Conservation (phyloP, 768 basidiomycete species). For the Candolleomyces aberdarensis region DNA sequence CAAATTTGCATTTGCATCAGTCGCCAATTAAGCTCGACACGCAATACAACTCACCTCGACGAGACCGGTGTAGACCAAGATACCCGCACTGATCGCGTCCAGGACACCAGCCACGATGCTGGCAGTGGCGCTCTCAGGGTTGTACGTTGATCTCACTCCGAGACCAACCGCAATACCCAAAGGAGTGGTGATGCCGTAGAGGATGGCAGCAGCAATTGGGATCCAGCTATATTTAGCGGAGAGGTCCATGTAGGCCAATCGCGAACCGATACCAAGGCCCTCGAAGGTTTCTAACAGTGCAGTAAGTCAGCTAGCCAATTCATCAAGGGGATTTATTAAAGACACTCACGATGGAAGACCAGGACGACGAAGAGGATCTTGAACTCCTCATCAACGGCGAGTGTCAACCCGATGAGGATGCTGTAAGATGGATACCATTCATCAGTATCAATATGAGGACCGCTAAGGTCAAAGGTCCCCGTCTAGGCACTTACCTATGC, state of each 20-base stretch:
- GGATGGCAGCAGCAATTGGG: slow-evolving; percentile 54
- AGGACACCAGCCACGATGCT: slow-evolving; percentile 82
- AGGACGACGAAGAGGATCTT: slow-evolving; percentile 86
- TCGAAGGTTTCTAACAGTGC: slow-evolving; percentile 77
- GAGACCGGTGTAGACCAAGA: slow-evolving; percentile 83
- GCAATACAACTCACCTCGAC: slow-evolving; percentile 58
- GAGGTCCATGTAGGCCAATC: slow-evolving; percentile 74
- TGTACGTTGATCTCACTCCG: slow-evolving; percentile 74
- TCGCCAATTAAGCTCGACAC: not conserved
- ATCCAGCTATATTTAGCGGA: slow-evolving; percentile 52
- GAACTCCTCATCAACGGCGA: slow-evolving; percentile 84
- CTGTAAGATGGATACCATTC: slow-evolving; percentile 30
- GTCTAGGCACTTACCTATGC: slow-evolving; percentile 51
- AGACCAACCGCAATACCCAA: slow-evolving; percentile 86
- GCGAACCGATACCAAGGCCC: slow-evolving; percentile 89
- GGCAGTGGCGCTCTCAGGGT: slow-evolving; percentile 72
- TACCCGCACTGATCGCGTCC: slow-evolving; percentile 84
- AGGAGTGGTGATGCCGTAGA: slow-evolving; percentile 81
- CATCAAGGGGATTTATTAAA: not conserved
- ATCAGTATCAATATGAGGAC: not conserved
- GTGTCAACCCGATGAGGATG: slow-evolving; percentile 82
- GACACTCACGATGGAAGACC: slow-evolving; percentile 81
- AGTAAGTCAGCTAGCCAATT: not conserved
- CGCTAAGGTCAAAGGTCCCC: not conserved
- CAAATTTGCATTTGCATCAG: not conserved